phyloP scores from a whole-genome alignment of 2,329 filamentous ascomycete genomes.

The Fusarium pseudograminearum region DNA sequence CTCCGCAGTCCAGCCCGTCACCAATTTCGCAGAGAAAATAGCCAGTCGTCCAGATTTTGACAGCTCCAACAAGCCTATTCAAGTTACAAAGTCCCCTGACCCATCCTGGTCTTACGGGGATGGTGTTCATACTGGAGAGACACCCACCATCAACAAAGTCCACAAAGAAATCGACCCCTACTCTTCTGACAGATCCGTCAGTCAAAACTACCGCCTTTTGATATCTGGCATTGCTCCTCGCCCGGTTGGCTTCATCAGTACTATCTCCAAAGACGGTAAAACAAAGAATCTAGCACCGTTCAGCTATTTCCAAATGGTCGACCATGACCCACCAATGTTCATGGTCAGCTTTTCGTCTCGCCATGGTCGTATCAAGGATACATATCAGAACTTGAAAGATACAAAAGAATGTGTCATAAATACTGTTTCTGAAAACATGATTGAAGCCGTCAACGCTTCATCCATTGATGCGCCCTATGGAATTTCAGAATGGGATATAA shows the following conservation, averaged over 20 bases:
- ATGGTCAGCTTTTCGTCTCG: conserved; percentile 65
- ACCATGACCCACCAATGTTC: conserved; percentile 89
- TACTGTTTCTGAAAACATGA: conserved; percentile 84
- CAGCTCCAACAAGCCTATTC: conserved; percentile 35
- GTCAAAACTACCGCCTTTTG: conserved; percentile 86
- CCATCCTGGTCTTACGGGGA: conserved; percentile 63
- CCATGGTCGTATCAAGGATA: conserved; percentile 76
- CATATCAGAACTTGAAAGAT: conserved; percentile 77
- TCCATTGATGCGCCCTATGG: conserved; percentile 82
- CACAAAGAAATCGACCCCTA: conserved; percentile 85
- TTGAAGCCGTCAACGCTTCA: conserved; percentile 87
- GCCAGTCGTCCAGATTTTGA: conserved; percentile 46
- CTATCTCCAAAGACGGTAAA: conserved; percentile 67
- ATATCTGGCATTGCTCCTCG: conserved; percentile 84
- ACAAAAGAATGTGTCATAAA: conserved; percentile 85
- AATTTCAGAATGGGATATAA: conserved; percentile 81
- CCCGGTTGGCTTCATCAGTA: conserved; percentile 74
- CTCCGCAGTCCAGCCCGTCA: conserved; percentile 42
- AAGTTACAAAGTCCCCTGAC: conserved; percentile 51
- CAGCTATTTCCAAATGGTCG: conserved; percentile 85
- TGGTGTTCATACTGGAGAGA: conserved; percentile 45
- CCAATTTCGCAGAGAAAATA: conserved; percentile 42
- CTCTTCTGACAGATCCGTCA: conserved; percentile 72
- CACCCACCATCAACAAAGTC: conserved; percentile 19
- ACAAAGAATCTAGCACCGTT: conserved; percentile 84